Percentiles rank a stretch among this genome's conserved stretches.
phyloP scores from a whole-genome alignment of 495 filamentous ascomycete genomes.

The Talaromyces proteolyticus region DNA sequence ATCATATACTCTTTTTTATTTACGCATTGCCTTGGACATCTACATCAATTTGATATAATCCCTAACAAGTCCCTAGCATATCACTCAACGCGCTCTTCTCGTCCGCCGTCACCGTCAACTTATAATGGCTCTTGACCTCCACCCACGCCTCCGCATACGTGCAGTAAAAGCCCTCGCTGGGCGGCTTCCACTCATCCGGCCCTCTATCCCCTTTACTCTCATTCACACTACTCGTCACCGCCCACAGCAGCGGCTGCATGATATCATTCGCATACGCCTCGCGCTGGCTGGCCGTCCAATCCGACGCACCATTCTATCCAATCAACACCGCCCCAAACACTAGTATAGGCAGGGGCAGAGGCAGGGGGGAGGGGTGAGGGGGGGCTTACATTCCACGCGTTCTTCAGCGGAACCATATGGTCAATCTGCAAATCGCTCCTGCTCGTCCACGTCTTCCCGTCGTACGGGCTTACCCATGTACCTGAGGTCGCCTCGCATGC shows the following conservation, averaged over 20 bases:
- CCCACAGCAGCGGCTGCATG: conserved; percentile 60
- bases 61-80: conserved; percentile 62
- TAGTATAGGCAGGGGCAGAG: neutral
- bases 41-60: neutral
- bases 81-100: conserved; percentile 57
- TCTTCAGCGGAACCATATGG: conserved; percentile 67
- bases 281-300: conserved; percentile 56
- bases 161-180: conserved; percentile 55
- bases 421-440: conserved; percentile 68
- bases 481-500: conserved; percentile 54
- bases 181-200: conserved; percentile 71
- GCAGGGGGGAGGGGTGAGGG: neutral
- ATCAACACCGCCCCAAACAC: no score
- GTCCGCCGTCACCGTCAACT: conserved; percentile 48
- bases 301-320: conserved; percentile 35
- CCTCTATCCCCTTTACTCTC: conserved; percentile 60
- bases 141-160: conserved; percentile 70
- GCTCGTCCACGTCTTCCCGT: conserved; percentile 61
- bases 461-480: conserved; percentile 60
- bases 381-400: conserved; percentile 60
- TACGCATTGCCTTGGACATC: no score
- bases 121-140: conserved; percentile 59
- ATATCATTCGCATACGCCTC: conserved; percentile 69
- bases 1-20: no score
- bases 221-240: conserved; percentile 72